Evolutionary conservation across 2,329 filamentous ascomycete species (phyloP).

Genomic region (Chaetoscypha palmicola): DNA sequence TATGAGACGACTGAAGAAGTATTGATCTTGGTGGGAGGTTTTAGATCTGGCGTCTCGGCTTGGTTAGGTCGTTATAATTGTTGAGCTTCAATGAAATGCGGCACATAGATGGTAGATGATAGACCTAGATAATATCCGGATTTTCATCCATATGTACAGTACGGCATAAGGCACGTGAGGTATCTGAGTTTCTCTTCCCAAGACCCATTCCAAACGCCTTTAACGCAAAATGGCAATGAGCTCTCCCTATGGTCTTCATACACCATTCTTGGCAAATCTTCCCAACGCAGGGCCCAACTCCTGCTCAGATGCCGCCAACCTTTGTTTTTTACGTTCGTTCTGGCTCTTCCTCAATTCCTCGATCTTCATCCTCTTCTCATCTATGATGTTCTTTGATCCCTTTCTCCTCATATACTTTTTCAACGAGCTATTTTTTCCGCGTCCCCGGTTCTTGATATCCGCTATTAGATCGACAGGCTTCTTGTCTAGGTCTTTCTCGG

Average conservation of each 20-base stretch:
- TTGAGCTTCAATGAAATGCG: no score
- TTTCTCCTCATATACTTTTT: constrained; percentile 89
- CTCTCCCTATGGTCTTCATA: no score
- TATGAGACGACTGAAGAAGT: constrained; percentile 5
- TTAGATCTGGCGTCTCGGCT: no score
- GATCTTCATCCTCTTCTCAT: constrained; percentile 83
- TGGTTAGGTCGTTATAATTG: no score
- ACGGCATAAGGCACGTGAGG: no score
- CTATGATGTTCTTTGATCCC: constrained; percentile 86
- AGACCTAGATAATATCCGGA: no score
- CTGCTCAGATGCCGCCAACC: constrained; percentile 57
- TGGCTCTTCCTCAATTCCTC: constrained; percentile 70
- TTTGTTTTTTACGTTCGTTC: constrained; percentile 62
- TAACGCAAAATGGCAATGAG: no score
- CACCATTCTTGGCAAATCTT: constrained; percentile 69
- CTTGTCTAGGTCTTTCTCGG: constrained; percentile 73
- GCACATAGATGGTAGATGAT: no score
- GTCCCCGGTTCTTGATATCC: constrained; percentile 66
- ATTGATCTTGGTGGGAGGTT: no score
- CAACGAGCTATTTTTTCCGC: constrained; percentile 84
- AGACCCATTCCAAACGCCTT: no score
- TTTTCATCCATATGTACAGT: no score
- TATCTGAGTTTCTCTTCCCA: no score
- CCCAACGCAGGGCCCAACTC: constrained; percentile 81
- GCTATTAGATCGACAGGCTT: constrained; percentile 51